Evolutionary conservation across 148 eudicot genomes (phyloP).

Genomic region (Cornus suecica): DNA sequence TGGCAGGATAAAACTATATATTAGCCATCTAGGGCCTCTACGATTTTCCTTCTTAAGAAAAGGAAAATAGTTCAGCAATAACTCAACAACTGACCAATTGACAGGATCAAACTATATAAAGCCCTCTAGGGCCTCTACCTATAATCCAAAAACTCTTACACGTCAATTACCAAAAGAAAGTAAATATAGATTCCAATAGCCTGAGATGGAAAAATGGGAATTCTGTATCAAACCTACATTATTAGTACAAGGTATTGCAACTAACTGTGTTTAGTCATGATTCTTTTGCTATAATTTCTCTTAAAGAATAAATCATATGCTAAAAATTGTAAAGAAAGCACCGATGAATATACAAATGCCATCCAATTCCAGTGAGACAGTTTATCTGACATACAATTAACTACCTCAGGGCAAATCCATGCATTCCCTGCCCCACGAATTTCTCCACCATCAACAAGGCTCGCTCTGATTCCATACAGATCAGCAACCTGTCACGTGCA

Average conservation of each 20-base stretch:
- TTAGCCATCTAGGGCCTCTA: too few species aligned
- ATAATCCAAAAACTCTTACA: background rate
- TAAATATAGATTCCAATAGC: too few species aligned
- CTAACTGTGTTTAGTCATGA: background rate
- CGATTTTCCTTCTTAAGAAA: too few species aligned
- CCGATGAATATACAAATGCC: conserved; percentile 1
- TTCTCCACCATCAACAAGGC: conserved; percentile 97
- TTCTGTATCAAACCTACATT: background rate
- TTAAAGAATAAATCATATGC: background rate
- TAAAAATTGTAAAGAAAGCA: background rate
- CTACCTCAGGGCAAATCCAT: conserved; percentile 99
- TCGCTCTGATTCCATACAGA: conserved; percentile 93
- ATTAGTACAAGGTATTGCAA: conserved; percentile 13
- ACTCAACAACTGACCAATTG: background rate
- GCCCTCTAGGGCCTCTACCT: too few species aligned
- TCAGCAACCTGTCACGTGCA: conserved; percentile 76
- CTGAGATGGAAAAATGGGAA: background rate
- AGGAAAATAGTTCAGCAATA: too few species aligned
- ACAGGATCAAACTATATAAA: background rate
- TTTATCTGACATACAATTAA: conserved; percentile 11
- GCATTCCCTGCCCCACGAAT: conserved; percentile 99
- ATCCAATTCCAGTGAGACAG: conserved; percentile 5
- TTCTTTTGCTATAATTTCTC: background rate
- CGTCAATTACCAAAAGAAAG: background rate
- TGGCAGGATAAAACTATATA: too few species aligned